A percentile compares a stretch with the other conserved stretches of the same genome.
Conservation (phyloP, 2,329 filamentous ascomycete species). For the Monilinia fructicola region DNA sequence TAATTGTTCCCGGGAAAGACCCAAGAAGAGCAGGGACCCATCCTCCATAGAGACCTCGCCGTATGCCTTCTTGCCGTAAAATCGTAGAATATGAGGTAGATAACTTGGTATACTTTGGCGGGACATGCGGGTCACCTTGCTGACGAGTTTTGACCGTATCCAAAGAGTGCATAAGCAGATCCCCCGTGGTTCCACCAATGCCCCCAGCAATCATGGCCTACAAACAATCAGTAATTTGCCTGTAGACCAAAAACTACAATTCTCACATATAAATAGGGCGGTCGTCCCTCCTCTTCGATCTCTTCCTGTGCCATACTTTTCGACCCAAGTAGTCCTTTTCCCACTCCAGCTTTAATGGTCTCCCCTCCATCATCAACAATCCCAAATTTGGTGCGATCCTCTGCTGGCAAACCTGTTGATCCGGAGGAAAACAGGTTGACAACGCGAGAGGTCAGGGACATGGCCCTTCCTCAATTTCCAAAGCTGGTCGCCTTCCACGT, state of each 20-base stretch:
- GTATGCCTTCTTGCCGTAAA: conserved; percentile 84
- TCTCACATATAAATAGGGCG: conserved; percentile 62
- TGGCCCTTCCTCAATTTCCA: conserved; percentile 45
- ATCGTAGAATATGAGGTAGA: conserved; percentile 91
- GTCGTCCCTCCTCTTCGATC: conserved; percentile 54
- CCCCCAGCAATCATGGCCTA: conserved; percentile 96
- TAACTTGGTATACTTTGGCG: conserved; percentile 88
- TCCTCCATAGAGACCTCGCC: conserved; percentile 87
- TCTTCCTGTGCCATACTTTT: conserved; percentile 39
- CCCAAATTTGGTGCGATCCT: conserved; percentile 37
- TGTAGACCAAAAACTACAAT: conserved; percentile 18
- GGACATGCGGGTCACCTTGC: conserved; percentile 91
- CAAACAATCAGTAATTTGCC: conserved; percentile 29
- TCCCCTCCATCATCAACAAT: conserved; percentile 43
- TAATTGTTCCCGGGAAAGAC: conserved; percentile 88
- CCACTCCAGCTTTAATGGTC: conserved; percentile 38
- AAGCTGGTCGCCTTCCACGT: conserved; percentile 18
- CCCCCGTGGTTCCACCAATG: conserved; percentile 86
- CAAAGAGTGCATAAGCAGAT: conserved; percentile 98
- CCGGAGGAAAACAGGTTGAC: conserved; percentile 51
- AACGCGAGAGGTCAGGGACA: conserved; percentile 58
- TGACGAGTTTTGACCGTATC: conserved; percentile 98
- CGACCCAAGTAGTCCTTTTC: conserved; percentile 31
- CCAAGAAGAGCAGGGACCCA: conserved; percentile 87
- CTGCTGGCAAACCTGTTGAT: conserved; percentile 32